Conservation (phyloP, 73 alveolate species). For the Uronychia setigera region DNA sequence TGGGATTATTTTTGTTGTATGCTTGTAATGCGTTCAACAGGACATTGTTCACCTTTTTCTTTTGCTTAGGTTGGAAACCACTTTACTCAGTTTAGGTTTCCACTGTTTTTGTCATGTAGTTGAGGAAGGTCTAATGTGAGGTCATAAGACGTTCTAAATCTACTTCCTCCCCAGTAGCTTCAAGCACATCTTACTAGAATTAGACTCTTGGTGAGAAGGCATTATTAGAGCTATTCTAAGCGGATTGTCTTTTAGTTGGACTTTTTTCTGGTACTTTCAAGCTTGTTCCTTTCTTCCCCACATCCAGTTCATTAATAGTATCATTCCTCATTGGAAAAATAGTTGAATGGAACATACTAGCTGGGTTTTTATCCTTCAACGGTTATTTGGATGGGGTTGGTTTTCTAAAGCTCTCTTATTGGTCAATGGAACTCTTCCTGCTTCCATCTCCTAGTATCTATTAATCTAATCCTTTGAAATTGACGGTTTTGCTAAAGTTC, state of each 20-base stretch:
- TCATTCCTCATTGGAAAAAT: too few relatives aligned
- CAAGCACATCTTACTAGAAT: background rate
- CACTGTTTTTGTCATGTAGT: background rate
- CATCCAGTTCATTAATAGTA: background rate
- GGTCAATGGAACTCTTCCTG: background rate
- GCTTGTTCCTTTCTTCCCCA: background rate
- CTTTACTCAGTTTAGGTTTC: background rate
- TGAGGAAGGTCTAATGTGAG: background rate
- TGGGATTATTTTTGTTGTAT: constrained; percentile 11
- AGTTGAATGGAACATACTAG: too few relatives aligned
- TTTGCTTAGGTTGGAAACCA: background rate
- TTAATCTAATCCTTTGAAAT: background rate
- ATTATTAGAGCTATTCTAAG: too few relatives aligned
- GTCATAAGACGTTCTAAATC: background rate
- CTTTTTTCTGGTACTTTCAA: too few relatives aligned
- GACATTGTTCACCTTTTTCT: background rate
- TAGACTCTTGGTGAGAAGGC: background rate
- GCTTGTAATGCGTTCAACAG: constrained; percentile 13
- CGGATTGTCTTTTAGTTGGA: too few relatives aligned
- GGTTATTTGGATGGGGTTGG: background rate
- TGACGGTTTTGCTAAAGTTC: background rate
- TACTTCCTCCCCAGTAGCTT: background rate
- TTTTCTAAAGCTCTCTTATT: background rate
- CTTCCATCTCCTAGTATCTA: background rate
- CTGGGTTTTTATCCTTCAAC: background rate